Evolutionary conservation across 2,329 filamentous ascomycete species (phyloP).

Genomic region (Pseudogymnoascus sp.): DNA sequence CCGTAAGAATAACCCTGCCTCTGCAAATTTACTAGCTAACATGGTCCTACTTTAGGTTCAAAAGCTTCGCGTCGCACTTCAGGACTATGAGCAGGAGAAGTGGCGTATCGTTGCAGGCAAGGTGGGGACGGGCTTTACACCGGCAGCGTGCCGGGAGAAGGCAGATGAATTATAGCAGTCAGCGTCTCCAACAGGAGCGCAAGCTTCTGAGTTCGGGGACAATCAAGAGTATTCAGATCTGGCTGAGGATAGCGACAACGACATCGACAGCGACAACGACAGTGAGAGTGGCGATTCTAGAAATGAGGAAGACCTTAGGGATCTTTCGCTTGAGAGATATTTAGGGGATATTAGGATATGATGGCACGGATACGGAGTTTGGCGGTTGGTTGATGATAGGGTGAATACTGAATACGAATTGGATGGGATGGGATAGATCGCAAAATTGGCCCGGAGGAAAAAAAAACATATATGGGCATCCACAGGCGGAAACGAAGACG

Average conservation of each 20-base stretch:
- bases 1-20: constrained; percentile 48
- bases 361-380: background rate
- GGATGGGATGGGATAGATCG: constrained; percentile 4
- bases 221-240: constrained; percentile 10
- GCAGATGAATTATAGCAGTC: constrained; percentile 30
- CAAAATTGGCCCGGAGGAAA: constrained; percentile 3
- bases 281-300: background rate
- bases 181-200: constrained; percentile 29
- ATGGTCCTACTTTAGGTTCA: constrained; percentile 49
- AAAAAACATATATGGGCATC: background rate
- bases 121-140: constrained; percentile 82
- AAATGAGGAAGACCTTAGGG: background rate
- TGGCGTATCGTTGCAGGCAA: constrained; percentile 90
- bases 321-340: constrained; percentile 4
- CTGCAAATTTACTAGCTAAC: constrained; percentile 8
- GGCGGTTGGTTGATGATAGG: background rate
- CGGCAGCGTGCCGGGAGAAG: constrained; percentile 71
- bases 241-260: background rate
- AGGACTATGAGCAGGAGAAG: constrained; percentile 84
- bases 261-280: background rate
- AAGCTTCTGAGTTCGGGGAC: constrained; percentile 29
- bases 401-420: constrained; percentile 1
- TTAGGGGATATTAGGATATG: background rate
- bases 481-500: background rate
- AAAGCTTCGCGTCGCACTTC: constrained; percentile 66